A percentile compares a stretch with the other conserved stretches of the same genome.
Evolutionary conservation across 495 filamentous ascomycete species (phyloP).

Genomic region (Neurospora terricola): DNA sequence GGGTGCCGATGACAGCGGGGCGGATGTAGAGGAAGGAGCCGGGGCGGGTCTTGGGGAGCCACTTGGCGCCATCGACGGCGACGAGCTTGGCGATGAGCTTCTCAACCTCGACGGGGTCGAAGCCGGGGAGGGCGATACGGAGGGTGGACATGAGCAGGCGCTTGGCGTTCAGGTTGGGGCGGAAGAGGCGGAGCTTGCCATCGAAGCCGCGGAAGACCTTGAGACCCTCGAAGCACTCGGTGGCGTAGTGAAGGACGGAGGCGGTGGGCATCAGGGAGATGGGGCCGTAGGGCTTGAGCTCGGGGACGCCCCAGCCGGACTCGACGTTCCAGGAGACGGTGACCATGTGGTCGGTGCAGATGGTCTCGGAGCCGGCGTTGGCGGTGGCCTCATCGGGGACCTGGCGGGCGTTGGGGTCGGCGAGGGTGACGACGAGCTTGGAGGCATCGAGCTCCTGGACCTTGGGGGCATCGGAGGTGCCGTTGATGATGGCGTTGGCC

Average conservation of each 20-base stretch:
- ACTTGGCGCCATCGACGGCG: slow-evolving; percentile 61
- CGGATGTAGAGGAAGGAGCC: slow-evolving; percentile 66
- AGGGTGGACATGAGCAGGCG: slow-evolving; percentile 64
- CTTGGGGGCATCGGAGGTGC: slow-evolving; percentile 15
- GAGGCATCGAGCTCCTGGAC: slow-evolving; percentile 55
- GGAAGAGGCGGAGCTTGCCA: slow-evolving; percentile 75
- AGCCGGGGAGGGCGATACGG: slow-evolving; percentile 69
- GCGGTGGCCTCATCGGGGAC: slow-evolving; percentile 52
- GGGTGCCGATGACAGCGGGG: slow-evolving; percentile 77
- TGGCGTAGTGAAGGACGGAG: slow-evolving; percentile 82
- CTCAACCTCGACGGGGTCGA: slow-evolving; percentile 60
- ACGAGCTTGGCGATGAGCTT: slow-evolving; percentile 64
- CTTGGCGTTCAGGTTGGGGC: slow-evolving; percentile 64
- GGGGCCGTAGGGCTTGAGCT: slow-evolving; percentile 71
- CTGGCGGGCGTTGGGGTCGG: slow-evolving; percentile 48
- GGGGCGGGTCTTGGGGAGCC: slow-evolving; percentile 61
- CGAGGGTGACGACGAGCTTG: slow-evolving; percentile 57
- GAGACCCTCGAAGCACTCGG: slow-evolving; percentile 86
- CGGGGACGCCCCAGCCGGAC: slow-evolving; percentile 67
- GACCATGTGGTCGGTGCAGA: slow-evolving; percentile 89
- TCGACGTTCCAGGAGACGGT: slow-evolving; percentile 57
- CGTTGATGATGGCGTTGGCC: slow-evolving; percentile 15
- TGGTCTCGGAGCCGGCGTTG: slow-evolving; percentile 35
- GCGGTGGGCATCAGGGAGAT: slow-evolving; percentile 75
- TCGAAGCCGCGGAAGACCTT: slow-evolving; percentile 81